Evolutionary conservation across 331 rosid genomes (phyloP), one percentile per base, ranked within the genome.

Genomic region (Cydonia oblonga): DNA sequence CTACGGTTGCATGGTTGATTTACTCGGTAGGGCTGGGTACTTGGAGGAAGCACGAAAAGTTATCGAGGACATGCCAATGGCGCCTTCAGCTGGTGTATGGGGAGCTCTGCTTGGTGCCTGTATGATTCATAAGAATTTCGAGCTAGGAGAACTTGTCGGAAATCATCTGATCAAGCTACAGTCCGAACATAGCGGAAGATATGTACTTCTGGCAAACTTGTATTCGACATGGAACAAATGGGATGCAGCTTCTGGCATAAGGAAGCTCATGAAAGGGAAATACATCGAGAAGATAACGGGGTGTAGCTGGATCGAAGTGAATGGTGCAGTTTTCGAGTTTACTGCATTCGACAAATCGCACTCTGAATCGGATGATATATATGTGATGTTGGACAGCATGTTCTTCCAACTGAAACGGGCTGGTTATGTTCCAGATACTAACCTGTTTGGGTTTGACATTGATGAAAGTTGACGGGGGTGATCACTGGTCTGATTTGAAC

Each of bases 1-100:
- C 52, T 87, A 87, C 59, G 88, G 88, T 58, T 87, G 85, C 81
- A 82, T 84, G 88, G 84, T 84, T 69, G 85, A 80, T 80, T 78
- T 87, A 46, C 84, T 84, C 5, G 82, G 87, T 7, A 73, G 88
- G 32, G 90, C 84, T 15, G 85, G 90, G 75, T 54, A 66, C 67
- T 70, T 87, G 9, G 84, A 84, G 73, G 88, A 81, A 42, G 85
- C 88, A 25, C 77, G 46, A 52, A 29, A 59, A 72, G 40, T 84
- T 64, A 78, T 84, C 35, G 79, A 80, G 75, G 72, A 66, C 14
- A 84, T 87, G 88, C 87, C 90, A 75, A 73, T 87, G 84, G 72
- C 40, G 65, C 87, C 85, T 25, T 73, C 71, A 66, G 72, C 79
- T 66, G 85, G 75, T 58, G 72, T 84, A 60, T 70, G 81, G 81